Evolutionary conservation across 2,329 filamentous ascomycete species (phyloP).

Genomic region (Talaromyces funiculosus): DNA sequence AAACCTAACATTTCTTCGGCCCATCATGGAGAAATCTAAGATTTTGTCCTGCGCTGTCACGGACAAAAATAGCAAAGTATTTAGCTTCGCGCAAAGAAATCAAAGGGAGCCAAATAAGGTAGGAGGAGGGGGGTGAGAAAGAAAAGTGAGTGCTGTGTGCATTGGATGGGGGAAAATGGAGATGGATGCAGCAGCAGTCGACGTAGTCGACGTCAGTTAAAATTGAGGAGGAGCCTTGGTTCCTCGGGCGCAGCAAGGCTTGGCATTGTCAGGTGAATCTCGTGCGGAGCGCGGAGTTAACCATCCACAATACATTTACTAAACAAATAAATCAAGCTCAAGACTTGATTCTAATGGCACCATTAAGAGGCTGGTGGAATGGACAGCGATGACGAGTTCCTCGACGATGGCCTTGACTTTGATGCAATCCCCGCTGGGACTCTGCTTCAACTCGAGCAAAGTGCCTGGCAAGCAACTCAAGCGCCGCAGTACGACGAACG

Average conservation of each 20-base stretch:
- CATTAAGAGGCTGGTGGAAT: conserved; percentile 31
- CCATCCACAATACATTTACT: not conserved
- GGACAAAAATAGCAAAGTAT: not conserved
- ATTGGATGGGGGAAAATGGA: not conserved
- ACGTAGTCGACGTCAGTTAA: not conserved
- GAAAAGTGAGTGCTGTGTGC: not conserved
- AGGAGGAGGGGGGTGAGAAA: not conserved
- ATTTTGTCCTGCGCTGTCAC: not conserved
- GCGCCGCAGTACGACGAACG: conserved; percentile 13
- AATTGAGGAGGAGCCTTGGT: not conserved
- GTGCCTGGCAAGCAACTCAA: conserved; percentile 42
- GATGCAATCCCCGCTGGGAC: conserved; percentile 40
- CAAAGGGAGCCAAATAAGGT: not conserved
- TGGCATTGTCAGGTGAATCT: conserved; percentile 1
- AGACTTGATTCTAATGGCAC: conserved; percentile 29
- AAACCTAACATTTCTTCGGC: conserved; percentile 14
- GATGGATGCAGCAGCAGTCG: not conserved
- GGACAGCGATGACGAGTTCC: conserved; percentile 46
- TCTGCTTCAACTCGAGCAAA: conserved; percentile 41
- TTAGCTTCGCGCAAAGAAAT: not conserved
- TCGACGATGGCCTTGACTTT: conserved; percentile 44
- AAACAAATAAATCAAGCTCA: not conserved
- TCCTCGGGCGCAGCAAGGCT: not conserved
- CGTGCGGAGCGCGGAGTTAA: not conserved
- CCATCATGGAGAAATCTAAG: conserved; percentile 9